These are phyloP conservation scores for Fusarium sp. DNA, from an alignment of 2,329 filamentous ascomycete species.

Conservation along the genomic window DNA sequence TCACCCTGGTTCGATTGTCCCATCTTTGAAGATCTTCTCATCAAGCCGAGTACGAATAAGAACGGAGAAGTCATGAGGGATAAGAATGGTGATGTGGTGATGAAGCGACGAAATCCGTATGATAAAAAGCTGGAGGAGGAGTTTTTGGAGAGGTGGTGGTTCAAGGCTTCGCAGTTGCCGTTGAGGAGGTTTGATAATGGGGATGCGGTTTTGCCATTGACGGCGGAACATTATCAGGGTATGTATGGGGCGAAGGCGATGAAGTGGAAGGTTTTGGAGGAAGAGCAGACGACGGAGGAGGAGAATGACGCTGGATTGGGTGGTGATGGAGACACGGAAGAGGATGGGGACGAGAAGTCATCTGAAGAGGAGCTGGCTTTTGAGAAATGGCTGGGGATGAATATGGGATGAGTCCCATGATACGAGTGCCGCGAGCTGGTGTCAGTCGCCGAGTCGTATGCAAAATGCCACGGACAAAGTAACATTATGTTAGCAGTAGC, in stretches of 20 bases:
- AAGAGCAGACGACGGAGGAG: not conserved
- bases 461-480: not conserved
- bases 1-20: constrained; percentile 46
- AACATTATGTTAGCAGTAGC: not conserved
- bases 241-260: constrained; percentile 8
- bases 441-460: not conserved
- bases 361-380: not conserved
- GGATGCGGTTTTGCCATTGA: constrained; percentile 25
- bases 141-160: constrained; percentile 43
- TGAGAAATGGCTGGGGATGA: not conserved
- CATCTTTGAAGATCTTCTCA: constrained; percentile 33
- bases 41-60: not conserved
- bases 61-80: not conserved
- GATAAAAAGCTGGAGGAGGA: constrained; percentile 35
- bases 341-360: not conserved
- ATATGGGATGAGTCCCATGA: not conserved
- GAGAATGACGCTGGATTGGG: not conserved
- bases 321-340: not conserved
- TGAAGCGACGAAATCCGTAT: not conserved
- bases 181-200: constrained; percentile 36
- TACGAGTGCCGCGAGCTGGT: not conserved
- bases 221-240: not conserved
- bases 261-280: not conserved
- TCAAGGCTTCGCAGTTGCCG: constrained; percentile 26
- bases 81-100: not conserved